Conservation (phyloP, 345 rosid genomes). For the Sisymbrium irio region DNA sequence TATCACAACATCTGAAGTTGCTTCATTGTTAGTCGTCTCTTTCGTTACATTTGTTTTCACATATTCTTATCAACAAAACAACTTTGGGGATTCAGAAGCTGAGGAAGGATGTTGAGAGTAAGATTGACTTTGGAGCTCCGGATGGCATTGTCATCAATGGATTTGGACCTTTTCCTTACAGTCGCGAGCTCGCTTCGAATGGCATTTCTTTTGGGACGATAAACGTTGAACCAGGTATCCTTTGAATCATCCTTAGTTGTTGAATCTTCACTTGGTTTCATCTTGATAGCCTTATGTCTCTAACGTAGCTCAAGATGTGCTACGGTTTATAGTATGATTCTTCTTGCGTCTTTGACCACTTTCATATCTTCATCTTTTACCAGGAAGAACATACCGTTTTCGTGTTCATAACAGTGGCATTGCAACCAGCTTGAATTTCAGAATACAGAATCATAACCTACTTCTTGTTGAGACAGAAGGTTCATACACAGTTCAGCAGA, state of each 20-base stretch:
- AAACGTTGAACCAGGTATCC: slow-evolving; percentile 75
- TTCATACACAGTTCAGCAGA: slow-evolving; percentile 86
- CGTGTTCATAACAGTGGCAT: slow-evolving; percentile 87
- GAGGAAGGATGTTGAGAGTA: slow-evolving; percentile 66
- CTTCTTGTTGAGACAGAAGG: slow-evolving; percentile 96
- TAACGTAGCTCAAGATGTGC: neutral
- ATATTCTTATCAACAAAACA: neutral
- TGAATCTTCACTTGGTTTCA: neutral
- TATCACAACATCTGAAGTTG: neutral
- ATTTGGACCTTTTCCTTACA: slow-evolving; percentile 74
- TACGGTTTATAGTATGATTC: neutral
- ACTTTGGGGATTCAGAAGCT: slow-evolving; percentile 49
- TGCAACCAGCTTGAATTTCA: slow-evolving; percentile 83
- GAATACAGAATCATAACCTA: slow-evolving; percentile 84
- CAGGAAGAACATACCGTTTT: slow-evolving; percentile 81
- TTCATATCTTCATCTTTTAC: slow-evolving; percentile 19
- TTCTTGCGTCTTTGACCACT: neutral
- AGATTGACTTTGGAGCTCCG: slow-evolving; percentile 61
- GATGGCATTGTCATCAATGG: slow-evolving; percentile 82
- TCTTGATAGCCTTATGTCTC: neutral
- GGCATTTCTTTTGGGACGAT: slow-evolving; percentile 60
- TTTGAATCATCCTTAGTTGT: neutral
- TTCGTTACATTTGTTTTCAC: neutral
- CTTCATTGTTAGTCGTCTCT: slow-evolving; percentile 11
- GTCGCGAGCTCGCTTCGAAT: slow-evolving; percentile 44